Evolutionary conservation across 306 rosid genomes (phyloP).

Genomic region (Alnus glutinosa): DNA sequence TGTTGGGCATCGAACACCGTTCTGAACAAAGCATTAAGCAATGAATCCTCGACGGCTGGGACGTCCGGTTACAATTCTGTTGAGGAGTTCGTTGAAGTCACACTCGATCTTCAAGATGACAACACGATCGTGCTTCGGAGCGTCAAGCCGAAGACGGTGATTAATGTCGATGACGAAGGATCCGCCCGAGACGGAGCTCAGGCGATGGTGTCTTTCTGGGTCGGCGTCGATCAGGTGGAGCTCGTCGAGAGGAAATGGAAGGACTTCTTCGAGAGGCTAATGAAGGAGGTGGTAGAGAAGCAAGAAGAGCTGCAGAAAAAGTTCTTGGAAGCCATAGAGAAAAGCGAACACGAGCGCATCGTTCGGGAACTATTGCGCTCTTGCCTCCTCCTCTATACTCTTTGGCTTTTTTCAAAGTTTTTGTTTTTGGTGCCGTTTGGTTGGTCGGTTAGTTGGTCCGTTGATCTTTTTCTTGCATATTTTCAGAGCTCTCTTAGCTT

Average conservation of each 20-base stretch:
- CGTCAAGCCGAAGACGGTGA: conserved; percentile 77
- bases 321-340: too few species aligned
- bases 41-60: conserved; percentile 61
- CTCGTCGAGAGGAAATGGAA: too few species aligned
- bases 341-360: too few species aligned
- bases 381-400: conserved; percentile 39
- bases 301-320: too few species aligned
- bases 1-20: conserved; percentile 80
- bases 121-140: conserved; percentile 87
- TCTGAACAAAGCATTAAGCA: conserved; percentile 40
- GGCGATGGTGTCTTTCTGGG: conserved; percentile 44
- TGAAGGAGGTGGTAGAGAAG: too few species aligned
- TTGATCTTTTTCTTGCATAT: conserved; percentile 19
- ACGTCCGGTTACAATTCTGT: conserved; percentile 44
- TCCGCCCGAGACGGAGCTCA: conserved; percentile 32
- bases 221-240: conserved; percentile 14
- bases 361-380: background rate
- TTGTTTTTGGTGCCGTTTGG: conserved; percentile 41
- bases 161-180: conserved; percentile 45
- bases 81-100: conserved; percentile 92
- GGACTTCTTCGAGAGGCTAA: too few species aligned
- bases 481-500: conserved; percentile 20
- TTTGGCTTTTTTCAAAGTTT: conserved; percentile 39
- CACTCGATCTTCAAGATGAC: conserved; percentile 88
- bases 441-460: conserved; percentile 32